Evolutionary conservation across 2,329 filamentous ascomycete genomes (phyloP).

Genomic region (Westerdykella aurantiaca): DNA sequence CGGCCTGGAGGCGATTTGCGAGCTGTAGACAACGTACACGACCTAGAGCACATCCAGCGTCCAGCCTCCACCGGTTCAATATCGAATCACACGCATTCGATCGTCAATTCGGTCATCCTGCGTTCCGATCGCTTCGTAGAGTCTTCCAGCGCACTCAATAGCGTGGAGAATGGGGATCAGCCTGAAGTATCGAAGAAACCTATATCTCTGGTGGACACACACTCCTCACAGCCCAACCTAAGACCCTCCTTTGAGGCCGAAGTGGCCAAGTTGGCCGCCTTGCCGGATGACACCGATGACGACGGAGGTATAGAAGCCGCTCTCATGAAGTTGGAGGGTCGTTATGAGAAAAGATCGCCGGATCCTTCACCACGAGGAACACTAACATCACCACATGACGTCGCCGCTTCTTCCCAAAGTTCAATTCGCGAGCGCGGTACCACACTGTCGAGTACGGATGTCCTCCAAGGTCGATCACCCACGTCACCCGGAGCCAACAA

Average conservation of each 20-base stretch:
- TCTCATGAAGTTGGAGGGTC: conserved; percentile 84
- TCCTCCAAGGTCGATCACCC: not conserved
- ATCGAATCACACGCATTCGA: conserved; percentile 40
- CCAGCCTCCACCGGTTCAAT: conserved; percentile 46
- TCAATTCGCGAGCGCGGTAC: conserved; percentile 1
- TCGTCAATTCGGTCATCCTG: conserved; percentile 36
- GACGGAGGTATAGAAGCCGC: conserved; percentile 90
- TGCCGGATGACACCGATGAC: conserved; percentile 73
- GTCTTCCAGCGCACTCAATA: conserved; percentile 8
- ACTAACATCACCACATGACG: conserved; percentile 19
- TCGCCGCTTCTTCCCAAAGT: conserved; percentile 14
- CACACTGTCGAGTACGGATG: not conserved
- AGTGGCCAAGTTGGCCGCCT: conserved; percentile 77
- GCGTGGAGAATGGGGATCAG: conserved; percentile 8
- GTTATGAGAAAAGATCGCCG: conserved; percentile 53
- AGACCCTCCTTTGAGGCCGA: conserved; percentile 78
- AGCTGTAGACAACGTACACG: conserved; percentile 43
- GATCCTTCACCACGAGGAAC: conserved; percentile 10
- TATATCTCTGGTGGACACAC: conserved; percentile 44
- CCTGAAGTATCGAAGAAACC: conserved; percentile 19
- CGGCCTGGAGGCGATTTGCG: conserved; percentile 47
- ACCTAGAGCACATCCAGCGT: conserved; percentile 39
- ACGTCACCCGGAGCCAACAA: conserved; percentile 19
- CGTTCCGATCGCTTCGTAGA: conserved; percentile 26
- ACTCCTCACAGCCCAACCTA: conserved; percentile 51